Evolutionary conservation across 179 eudicot species (phyloP), one percentile per base, ranked within the genome.

Genomic region (Amaranthus tricolor): DNA sequence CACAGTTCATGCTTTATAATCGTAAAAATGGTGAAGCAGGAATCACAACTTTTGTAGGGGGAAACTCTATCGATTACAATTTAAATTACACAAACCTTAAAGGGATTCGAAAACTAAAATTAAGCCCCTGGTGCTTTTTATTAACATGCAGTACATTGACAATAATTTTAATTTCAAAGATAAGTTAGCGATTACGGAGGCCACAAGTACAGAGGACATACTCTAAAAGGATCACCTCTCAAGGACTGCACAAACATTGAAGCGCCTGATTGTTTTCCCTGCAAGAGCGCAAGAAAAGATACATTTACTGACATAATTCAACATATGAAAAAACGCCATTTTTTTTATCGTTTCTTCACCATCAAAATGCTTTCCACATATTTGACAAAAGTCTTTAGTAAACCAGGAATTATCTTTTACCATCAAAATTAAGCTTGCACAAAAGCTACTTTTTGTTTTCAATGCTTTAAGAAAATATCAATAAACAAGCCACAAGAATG

Each of bases 211-310:
- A 31, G 44, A 80, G 83, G 85, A 87, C 82, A 66, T 81, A 93
- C 98, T 79, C 95, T 82, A 72, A 88, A 93, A 77, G 98, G 98
- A 80, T 93, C 98, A 61, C 98, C 88, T 78, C 98, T 88, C 85
- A 93, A 79, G 52, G 98, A 93, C 77, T 93, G 98, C 79, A 93
- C 97, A 86, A 91, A 93, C 88, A 90, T 89, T 63, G 97, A 89
- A 51, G 89, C 82, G 51, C 88, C 91, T 56, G 93, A 81, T 56
- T 83, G 83, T 82, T 84, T 91, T 73, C 90, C 94, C 98, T 93
- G 94, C 74, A 83, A 61, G 65, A 59, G 15, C 72, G 40, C 13
- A 52, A 13, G 7, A 50, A 68, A 17, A 11, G 62, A 45, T 49
- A 52, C 69, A 13, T 24, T 52, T 47, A n/a, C 8, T 49, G 19